Conservation (phyloP, 2,329 filamentous ascomycete genomes). For the Verticillium nubilum region DNA sequence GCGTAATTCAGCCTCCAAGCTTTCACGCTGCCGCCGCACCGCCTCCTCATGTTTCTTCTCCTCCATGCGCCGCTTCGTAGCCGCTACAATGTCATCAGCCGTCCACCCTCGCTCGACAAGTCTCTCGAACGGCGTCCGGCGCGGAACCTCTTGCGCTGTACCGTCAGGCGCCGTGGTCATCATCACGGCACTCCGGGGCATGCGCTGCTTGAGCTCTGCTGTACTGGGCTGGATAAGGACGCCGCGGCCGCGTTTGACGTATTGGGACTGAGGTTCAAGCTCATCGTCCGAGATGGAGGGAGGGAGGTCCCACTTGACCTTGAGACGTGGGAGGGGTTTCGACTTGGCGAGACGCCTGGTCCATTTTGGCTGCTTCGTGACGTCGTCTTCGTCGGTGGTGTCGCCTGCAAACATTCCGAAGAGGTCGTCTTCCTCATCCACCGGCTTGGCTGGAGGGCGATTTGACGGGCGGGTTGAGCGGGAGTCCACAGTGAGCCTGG, state of each 20-base stretch:
- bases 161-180: too few species aligned
- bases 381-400: background rate
- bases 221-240: background rate
- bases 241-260: background rate
- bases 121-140: background rate
- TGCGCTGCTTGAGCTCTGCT: too few species aligned
- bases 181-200: too few species aligned
- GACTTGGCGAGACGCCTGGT: background rate
- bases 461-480: too few species aligned
- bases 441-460: background rate
- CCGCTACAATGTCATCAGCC: background rate
- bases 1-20: background rate
- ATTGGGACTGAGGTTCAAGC: background rate
- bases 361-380: background rate
- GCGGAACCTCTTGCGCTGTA: too few species aligned
- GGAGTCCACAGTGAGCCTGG: too few species aligned
- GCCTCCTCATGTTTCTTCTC: background rate
- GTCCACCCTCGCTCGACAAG: too few species aligned
- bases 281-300: background rate
- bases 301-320: background rate
- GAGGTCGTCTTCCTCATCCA: background rate
- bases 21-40: background rate
- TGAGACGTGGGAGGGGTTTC: background rate
- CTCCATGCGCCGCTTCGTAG: background rate
- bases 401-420: background rate